Percentiles rank a stretch among this genome's conserved stretches.
phyloP scores from a whole-genome alignment of 1,139 yeast genomes.

The Lodderomyces beijingensis region DNA sequence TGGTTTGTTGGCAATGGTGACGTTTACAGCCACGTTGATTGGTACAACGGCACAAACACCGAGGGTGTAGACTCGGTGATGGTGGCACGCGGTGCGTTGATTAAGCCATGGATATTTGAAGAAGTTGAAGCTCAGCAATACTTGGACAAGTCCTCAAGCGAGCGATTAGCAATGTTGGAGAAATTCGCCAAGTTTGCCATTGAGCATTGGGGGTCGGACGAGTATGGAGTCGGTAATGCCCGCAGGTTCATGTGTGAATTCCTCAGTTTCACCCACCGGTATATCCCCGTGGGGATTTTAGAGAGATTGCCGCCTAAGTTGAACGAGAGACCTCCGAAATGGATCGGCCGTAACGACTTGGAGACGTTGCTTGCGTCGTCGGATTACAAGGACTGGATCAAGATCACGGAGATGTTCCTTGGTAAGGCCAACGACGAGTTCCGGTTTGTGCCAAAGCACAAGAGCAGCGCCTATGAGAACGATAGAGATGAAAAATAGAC shows the following conservation, averaged over 20 bases:
- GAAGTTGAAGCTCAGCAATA: conserved; percentile 88
- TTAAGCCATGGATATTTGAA: conserved; percentile 98
- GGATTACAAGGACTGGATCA: conserved; percentile 93
- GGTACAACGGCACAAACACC: conserved; percentile 70
- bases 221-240: conserved; percentile 82
- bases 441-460: conserved; percentile 87
- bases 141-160: conserved; percentile 84
- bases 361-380: conserved; percentile 85
- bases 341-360: conserved; percentile 92
- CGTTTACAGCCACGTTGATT: conserved; percentile 79
- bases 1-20: conserved; percentile 91
- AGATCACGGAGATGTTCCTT: conserved; percentile 91
- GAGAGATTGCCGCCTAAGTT: conserved; percentile 85
- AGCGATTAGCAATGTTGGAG: conserved; percentile 72
- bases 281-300: conserved; percentile 88
- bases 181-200: conserved; percentile 75
- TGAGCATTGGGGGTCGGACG: conserved; percentile 98
- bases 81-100: conserved; percentile 97
- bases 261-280: conserved; percentile 88
- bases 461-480: conserved; percentile 70
- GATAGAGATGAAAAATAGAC: background rate
- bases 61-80: conserved; percentile 86
- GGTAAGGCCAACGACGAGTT: conserved; percentile 79
- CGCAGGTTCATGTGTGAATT: conserved; percentile 94
- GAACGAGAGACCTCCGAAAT: conserved; percentile 90